Evolutionary conservation across 176 grass and related monocot species (phyloP), one percentile per base, ranked within the genome.

Genomic region (Hordeum marinum): DNA sequence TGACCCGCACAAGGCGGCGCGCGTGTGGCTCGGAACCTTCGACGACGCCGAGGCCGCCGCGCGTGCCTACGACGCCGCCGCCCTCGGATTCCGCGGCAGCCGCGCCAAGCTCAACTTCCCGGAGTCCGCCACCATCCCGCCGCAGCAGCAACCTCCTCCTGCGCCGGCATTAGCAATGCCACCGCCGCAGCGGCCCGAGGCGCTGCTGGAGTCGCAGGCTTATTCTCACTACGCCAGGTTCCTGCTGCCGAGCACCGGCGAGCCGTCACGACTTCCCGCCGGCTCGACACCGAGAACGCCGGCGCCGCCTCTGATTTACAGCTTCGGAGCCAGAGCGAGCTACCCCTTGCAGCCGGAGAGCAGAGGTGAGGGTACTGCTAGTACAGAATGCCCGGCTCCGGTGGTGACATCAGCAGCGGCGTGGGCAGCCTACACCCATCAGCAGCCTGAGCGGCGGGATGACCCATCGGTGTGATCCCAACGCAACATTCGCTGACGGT

Each of bases 21-120:
- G 95, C 29, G 92, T 97, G 27, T 97, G 95, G 95, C 95, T 97
- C 13, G 95, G 95, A 11, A 97, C 95, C 41, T 97, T 97, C 78
- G 87, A 86, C 75, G 91, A 87, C 37, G 95, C 95, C 57, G 92
- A 97, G 78, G 92, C 75, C 59, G 95, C 95, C 73, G 95, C 92
- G 31, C 85, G 88, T 0, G 92, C 95, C 74, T 97, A 97, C 85
- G 95, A 97, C 70, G 76, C n/a, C 13, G 95, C 95, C 14, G 95
- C 92, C 5, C 67, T 97, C 42, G 50, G 95, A 3, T 97, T 94
- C 86, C 85, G 94, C 27, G 94, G 94, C 35, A 97, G 77, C 88
- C 85, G 86, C 39, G 92, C 92, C 39, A 92, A 92, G 70, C 92
- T 94, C 13, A 91, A 92, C 83, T 94, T 94, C 79, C 92, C 92